Conservation (phyloP, 257 asterid genomes). For the Ocimum tenuiflorum region DNA sequence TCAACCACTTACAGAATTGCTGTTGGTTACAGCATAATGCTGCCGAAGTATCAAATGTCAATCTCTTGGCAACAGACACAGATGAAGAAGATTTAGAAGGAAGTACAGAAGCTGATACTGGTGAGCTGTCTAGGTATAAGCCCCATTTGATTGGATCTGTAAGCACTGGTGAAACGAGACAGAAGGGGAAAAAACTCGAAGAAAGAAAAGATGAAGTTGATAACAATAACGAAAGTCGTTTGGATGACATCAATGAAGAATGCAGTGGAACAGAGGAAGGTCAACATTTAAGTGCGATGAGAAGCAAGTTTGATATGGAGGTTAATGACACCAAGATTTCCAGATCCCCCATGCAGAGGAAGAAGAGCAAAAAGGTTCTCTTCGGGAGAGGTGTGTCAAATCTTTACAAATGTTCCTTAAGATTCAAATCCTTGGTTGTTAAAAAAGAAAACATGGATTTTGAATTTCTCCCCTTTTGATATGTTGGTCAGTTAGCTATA, state of each 20-base stretch:
- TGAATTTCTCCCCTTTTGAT: background rate
- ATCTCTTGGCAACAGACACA: conserved; percentile 48
- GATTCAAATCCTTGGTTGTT: conserved; percentile 14
- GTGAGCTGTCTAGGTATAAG: conserved; percentile 50
- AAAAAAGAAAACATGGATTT: background rate
- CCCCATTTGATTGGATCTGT: conserved; percentile 33
- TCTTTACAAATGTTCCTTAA: conserved; percentile 6
- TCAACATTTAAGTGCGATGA: conserved; percentile 42
- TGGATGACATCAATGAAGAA: conserved; percentile 81
- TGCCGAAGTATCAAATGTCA: conserved; percentile 34
- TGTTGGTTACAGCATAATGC: conserved; percentile 34
- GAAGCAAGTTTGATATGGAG: conserved; percentile 47
- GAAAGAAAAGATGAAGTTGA: conserved; percentile 51
- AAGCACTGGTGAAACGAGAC: conserved; percentile 26
- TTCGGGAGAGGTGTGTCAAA: conserved; percentile 51
- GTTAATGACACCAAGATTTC: conserved; percentile 38
- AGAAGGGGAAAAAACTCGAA: conserved; percentile 38
- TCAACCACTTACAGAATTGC: conserved; percentile 22
- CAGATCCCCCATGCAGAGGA: conserved; percentile 48
- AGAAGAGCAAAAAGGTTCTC: conserved; percentile 74
- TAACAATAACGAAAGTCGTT: conserved; percentile 38
- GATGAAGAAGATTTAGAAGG: conserved; percentile 76
- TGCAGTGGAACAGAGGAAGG: conserved; percentile 91
- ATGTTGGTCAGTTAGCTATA: background rate
- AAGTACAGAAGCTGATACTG: conserved; percentile 83